Conservation (phyloP, 768 basidiomycete species). For the Podaxis pistillaris region DNA sequence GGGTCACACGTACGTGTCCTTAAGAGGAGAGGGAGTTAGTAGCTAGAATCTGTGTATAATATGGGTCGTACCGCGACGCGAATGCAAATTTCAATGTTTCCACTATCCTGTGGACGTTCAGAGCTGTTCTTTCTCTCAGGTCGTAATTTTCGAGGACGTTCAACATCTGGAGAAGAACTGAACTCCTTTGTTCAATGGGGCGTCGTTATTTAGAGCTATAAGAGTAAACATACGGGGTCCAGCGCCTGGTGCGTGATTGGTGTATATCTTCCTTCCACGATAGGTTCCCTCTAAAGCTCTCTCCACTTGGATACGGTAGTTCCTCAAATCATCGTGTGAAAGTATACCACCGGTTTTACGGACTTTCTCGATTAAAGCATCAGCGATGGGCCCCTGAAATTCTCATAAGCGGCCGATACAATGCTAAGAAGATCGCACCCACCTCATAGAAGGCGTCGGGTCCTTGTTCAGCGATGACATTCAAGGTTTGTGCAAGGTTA, state of each 20-base stretch:
- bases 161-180: slow-evolving; percentile 87
- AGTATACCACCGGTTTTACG: slow-evolving; percentile 76
- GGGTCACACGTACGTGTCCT: slow-evolving; percentile 88
- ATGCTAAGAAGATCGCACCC: slow-evolving; percentile 16
- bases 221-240: slow-evolving; percentile 56
- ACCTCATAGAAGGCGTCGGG: slow-evolving; percentile 82
- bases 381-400: slow-evolving; percentile 73
- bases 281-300: slow-evolving; percentile 80
- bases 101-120: slow-evolving; percentile 77
- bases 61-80: slow-evolving; percentile 38
- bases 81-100: slow-evolving; percentile 82
- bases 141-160: slow-evolving; percentile 83
- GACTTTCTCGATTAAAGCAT: slow-evolving; percentile 73
- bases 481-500: slow-evolving; percentile 78
- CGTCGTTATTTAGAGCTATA: neutral
- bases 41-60: neutral
- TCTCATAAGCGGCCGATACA: slow-evolving; percentile 16
- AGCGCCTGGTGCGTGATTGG: slow-evolving; percentile 79
- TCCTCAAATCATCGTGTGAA: slow-evolving; percentile 67
- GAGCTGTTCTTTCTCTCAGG: slow-evolving; percentile 47
- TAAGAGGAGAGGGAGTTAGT: neutral
- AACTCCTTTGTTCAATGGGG: neutral
- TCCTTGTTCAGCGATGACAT: slow-evolving; percentile 71
- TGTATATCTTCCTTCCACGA: slow-evolving; percentile 77
- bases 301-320: slow-evolving; percentile 66